Conservation (phyloP, 2,329 filamentous ascomycete species). For the Annulohypoxylon truncatum region DNA sequence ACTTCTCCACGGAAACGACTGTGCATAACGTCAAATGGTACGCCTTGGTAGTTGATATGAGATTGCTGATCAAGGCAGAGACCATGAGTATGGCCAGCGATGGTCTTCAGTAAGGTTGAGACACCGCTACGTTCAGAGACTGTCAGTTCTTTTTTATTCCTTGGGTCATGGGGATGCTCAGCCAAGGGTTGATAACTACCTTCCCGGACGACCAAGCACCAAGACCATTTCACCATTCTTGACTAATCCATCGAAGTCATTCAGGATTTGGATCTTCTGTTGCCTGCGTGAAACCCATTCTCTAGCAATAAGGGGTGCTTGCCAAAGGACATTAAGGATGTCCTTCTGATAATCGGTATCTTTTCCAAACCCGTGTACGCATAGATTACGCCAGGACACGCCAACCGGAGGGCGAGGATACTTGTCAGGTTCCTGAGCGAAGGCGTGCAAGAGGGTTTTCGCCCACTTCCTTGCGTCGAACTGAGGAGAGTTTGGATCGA, state of each 20-base stretch:
- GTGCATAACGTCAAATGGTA: slow-evolving; percentile 54
- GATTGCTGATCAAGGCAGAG: slow-evolving; percentile 59
- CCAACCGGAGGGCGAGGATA: slow-evolving; percentile 54
- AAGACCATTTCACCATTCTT: slow-evolving; percentile 63
- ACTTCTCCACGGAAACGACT: slow-evolving; percentile 67
- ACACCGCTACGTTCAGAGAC: slow-evolving; percentile 55
- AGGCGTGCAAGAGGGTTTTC: slow-evolving; percentile 58
- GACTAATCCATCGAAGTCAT: slow-evolving; percentile 64
- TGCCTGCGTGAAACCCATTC: slow-evolving; percentile 42
- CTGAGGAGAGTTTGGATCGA: slow-evolving; percentile 58
- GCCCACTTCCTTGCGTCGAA: slow-evolving; percentile 61
- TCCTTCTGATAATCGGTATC: slow-evolving; percentile 53
- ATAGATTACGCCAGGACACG: slow-evolving; percentile 54
- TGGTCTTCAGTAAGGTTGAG: slow-evolving; percentile 67
- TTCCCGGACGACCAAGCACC: slow-evolving; percentile 59
- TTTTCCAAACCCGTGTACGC: slow-evolving; percentile 53
- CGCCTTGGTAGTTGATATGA: slow-evolving; percentile 63
- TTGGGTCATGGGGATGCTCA: neutral
- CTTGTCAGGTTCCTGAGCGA: slow-evolving; percentile 50
- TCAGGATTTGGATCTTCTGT: slow-evolving; percentile 61
- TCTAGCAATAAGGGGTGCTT: slow-evolving; percentile 37
- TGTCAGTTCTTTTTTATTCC: neutral
- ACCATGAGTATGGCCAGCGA: slow-evolving; percentile 64
- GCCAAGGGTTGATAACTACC: slow-evolving; percentile 56
- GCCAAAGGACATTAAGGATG: slow-evolving; percentile 47